These are phyloP conservation scores for Exobasidium rhododendri DNA, from an alignment of 1,284 basidiomycete species.

Conservation along the genomic window DNA sequence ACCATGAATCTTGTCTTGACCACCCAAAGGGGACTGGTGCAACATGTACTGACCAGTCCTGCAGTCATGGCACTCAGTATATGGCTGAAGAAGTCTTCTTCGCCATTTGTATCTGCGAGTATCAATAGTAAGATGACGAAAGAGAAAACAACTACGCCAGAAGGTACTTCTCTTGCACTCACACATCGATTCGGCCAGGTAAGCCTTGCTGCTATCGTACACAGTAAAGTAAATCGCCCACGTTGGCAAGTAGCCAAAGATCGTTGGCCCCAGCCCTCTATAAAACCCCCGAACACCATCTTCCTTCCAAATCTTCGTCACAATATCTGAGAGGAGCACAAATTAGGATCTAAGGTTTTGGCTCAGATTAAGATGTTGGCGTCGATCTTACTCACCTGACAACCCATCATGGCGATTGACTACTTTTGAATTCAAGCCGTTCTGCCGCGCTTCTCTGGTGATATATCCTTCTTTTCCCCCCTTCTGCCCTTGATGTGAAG, in stretches of 20 bases:
- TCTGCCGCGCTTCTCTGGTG: constrained; percentile 2
- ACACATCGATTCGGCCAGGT: constrained; percentile 9
- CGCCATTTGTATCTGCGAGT: constrained; percentile 7
- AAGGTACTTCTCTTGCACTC: not conserved
- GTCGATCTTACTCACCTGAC: not conserved
- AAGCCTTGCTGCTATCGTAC: constrained; percentile 42
- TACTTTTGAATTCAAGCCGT: not conserved
- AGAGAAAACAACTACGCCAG: not conserved
- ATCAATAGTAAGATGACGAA: not conserved
- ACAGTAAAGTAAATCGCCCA: constrained; percentile 55
- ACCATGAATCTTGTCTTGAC: constrained; percentile 53
- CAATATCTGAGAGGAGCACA: constrained; percentile 14
- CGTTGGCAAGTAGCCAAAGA: constrained; percentile 52
- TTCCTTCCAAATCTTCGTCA: constrained; percentile 40
- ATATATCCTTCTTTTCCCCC: constrained; percentile 3
- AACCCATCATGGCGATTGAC: constrained; percentile 9
- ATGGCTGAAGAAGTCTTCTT: constrained; percentile 40
- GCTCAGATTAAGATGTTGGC: too few relatives aligned
- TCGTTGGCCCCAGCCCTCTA: constrained; percentile 49
- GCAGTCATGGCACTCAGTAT: constrained; percentile 51
- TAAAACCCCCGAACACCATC: constrained; percentile 52
- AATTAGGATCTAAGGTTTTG: not conserved
- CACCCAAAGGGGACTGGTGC: constrained; percentile 52
- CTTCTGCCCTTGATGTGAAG: not conserved
- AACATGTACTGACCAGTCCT: constrained; percentile 44